phyloP scores from a whole-genome alignment of 2,329 filamentous ascomycete genomes.

The Stagonosporopsis tanaceti region DNA sequence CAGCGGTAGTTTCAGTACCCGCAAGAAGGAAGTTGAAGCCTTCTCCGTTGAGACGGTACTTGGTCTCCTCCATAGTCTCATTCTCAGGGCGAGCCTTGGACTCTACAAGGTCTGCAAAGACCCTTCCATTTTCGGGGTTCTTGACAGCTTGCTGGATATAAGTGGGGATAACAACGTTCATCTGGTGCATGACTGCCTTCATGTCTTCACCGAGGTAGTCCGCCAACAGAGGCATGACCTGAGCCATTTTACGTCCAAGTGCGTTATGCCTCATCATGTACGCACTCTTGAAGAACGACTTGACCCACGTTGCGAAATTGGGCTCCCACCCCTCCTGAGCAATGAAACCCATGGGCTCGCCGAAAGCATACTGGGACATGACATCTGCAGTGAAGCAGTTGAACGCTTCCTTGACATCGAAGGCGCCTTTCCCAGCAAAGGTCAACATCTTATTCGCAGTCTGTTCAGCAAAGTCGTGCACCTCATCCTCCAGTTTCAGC shows the following conservation, averaged over 20 bases:
- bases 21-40: conserved; percentile 39
- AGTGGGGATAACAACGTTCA: conserved; percentile 37
- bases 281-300: conserved; percentile 37
- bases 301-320: conserved; percentile 38
- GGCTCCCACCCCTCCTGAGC: conserved; percentile 40
- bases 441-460: conserved; percentile 29
- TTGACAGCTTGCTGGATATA: conserved; percentile 34
- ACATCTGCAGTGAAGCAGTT: conserved; percentile 40
- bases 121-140: conserved; percentile 36
- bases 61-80: conserved; percentile 25
- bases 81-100: conserved; percentile 31
- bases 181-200: conserved; percentile 34
- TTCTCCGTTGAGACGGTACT: conserved; percentile 33
- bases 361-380: conserved; percentile 38
- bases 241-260: conserved; percentile 32
- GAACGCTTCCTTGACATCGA: conserved; percentile 40
- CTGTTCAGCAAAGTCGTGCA: conserved; percentile 30
- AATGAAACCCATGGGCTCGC: conserved; percentile 39
- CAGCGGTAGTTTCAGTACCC: conserved; percentile 38
- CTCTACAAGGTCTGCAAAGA: conserved; percentile 34
- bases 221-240: conserved; percentile 36
- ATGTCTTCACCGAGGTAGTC: conserved; percentile 39
- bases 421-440: conserved; percentile 29
- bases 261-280: conserved; percentile 41
- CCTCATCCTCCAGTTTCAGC: conserved; percentile 35